A percentile compares a stretch with the other conserved stretches of the same genome.
Evolutionary conservation across 2,329 filamentous ascomycete species (phyloP).

Genomic region (Lachnellula willkommii): DNA sequence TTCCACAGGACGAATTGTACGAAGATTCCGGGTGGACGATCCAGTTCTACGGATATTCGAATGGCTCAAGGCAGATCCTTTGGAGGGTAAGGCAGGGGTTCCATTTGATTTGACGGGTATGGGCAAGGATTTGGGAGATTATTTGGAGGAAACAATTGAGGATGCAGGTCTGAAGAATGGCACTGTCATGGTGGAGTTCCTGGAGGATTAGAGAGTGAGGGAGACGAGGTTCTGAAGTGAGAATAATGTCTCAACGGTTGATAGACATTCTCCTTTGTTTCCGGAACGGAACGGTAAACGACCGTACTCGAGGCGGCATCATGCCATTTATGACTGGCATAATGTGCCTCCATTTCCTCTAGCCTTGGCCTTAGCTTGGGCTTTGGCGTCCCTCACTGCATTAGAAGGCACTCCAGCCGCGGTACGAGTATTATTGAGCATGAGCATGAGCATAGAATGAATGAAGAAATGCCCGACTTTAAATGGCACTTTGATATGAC

Average conservation of each 20-base stretch:
- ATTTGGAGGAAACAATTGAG: slow-evolving; percentile 67
- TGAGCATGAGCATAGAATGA: slow-evolving; percentile 6
- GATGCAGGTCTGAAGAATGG: slow-evolving; percentile 85
- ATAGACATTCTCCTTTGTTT: too few relatives aligned
- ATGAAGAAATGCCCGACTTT: slow-evolving; percentile 1
- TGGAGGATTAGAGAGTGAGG: slow-evolving; percentile 42
- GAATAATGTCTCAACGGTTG: not conserved
- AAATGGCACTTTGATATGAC: not conserved
- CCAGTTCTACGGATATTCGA: slow-evolving; percentile 82
- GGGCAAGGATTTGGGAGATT: slow-evolving; percentile 78
- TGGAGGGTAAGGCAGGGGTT: slow-evolving; percentile 71
- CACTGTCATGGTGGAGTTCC: slow-evolving; percentile 91
- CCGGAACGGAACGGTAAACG: too few relatives aligned
- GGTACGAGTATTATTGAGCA: not conserved
- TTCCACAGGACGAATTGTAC: slow-evolving; percentile 76
- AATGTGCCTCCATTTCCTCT: not conserved
- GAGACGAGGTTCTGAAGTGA: not conserved
- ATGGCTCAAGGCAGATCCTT: slow-evolving; percentile 86
- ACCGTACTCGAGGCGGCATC: too few relatives aligned
- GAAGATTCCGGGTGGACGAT: slow-evolving; percentile 74
- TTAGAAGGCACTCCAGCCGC: slow-evolving; percentile 6
- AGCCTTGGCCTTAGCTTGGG: not conserved
- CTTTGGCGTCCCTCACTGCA: not conserved
- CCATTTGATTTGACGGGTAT: slow-evolving; percentile 85
- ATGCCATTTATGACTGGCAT: not conserved